phyloP scores from a whole-genome alignment of 106 monocot genomes.

The Vanilla planifolia region DNA sequence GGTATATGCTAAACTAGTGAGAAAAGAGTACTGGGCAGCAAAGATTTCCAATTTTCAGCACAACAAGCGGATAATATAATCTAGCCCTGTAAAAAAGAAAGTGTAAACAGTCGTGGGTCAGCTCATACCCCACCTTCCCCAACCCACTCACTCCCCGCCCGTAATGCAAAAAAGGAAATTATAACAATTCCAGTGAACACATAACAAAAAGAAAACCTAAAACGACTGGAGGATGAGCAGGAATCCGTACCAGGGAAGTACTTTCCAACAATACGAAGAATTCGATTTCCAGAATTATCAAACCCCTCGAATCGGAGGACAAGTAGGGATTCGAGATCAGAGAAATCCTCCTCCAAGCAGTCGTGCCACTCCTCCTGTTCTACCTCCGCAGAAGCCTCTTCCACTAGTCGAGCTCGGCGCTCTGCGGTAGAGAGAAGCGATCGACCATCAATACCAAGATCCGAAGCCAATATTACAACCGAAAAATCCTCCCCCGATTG shows the following conservation, averaged over 20 bases:
- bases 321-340: conserved; percentile 75
- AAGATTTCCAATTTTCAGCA: too few species aligned
- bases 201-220: neutral
- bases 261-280: conserved; percentile 92
- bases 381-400: neutral
- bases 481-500: conserved; percentile 56
- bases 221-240: neutral
- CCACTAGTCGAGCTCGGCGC: conserved; percentile 12
- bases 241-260: conserved; percentile 67
- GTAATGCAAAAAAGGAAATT: neutral
- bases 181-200: neutral
- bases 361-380: conserved; percentile 77
- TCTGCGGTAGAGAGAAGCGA: conserved; percentile 44
- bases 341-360: conserved; percentile 76
- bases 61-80: too few species aligned
- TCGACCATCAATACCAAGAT: conserved; percentile 68
- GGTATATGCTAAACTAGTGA: too few species aligned
- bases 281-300: conserved; percentile 62
- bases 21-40: too few species aligned
- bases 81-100: too few species aligned
- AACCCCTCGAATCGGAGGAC: conserved; percentile 61
- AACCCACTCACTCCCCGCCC: too few species aligned
- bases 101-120: too few species aligned
- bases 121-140: too few species aligned
- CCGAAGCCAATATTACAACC: conserved; percentile 79